Evolutionary conservation across 2,329 filamentous ascomycete genomes (phyloP), one percentile per base, ranked within the genome.

Genomic region (Fusarium sp.): DNA sequence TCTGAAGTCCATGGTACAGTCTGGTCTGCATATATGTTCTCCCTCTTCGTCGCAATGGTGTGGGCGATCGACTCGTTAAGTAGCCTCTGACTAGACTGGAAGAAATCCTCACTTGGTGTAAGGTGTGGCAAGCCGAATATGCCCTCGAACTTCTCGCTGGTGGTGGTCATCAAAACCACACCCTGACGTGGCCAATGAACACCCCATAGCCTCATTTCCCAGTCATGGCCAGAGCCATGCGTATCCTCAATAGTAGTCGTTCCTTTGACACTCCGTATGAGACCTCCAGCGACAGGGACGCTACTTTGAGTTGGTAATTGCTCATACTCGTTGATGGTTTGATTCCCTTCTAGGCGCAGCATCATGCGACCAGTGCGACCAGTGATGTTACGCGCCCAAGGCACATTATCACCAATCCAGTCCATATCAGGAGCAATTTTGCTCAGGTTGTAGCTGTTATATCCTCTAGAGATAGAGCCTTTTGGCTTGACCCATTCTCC

Each of bases 81-180:
- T 21, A 97, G 84, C 57, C 85, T 84, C 78, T 92, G 81, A 83
- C 90, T 86, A 69, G 88, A 86, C 78, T 83, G 80, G 80, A 90
- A 90, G 78, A 88, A 90, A 54, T 89, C 85, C 7, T 84, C 79
- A 25, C 85, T 82, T 0, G 94, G 88, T 2, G 93, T 87, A 58
- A 99, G 88, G 81, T 98, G 95, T 32, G 96, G 95, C 52, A 98
- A 85, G 5, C 92, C 93, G 80, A 97, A 97, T 63, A 98, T 92
- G 47, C 96, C 95, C n/a, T 92, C 90, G 78, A 96, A 96, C 84
- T 97, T 98, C 79, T 97, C 93, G 81, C 95, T 98, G 53, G 95
- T 96, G 2, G 96, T 98, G 4, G 93, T 94, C 79, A 98, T 85
- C 40, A 98, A 85, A 56, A 96, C 89, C 19, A 91, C 89, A 4